phyloP scores from a whole-genome alignment of 805 yeast genomes.

The Scheffersomyces stipitis region DNA sequence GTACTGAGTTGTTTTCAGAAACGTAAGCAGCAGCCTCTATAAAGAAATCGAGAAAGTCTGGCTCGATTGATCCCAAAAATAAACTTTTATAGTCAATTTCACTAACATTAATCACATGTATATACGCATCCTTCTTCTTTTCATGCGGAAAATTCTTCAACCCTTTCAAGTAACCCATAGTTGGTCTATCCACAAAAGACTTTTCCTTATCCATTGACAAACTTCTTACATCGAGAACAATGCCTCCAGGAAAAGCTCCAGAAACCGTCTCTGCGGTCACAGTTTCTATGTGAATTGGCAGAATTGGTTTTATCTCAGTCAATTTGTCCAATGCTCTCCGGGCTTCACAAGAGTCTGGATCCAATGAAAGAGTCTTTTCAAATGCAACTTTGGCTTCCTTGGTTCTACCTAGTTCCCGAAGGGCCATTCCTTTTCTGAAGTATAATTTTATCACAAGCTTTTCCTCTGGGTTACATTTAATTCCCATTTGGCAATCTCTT shows the following conservation, averaged over 20 bases:
- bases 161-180: slow-evolving; percentile 25
- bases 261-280: slow-evolving; percentile 20
- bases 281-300: slow-evolving; percentile 34
- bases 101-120: slow-evolving; percentile 33
- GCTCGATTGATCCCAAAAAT: slow-evolving; percentile 45
- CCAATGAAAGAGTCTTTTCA: slow-evolving; percentile 38
- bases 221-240: background rate
- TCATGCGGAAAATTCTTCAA: slow-evolving; percentile 26
- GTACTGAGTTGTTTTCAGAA: slow-evolving; percentile 7
- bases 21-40: slow-evolving; percentile 39
- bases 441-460: slow-evolving; percentile 46
- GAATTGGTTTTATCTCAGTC: slow-evolving; percentile 1
- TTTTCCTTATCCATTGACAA: background rate
- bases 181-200: slow-evolving; percentile 17
- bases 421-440: slow-evolving; percentile 51
- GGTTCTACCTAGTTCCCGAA: slow-evolving; percentile 23
- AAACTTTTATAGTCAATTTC: slow-evolving; percentile 22
- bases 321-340: slow-evolving; percentile 26
- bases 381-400: slow-evolving; percentile 28
- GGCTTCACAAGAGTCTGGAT: slow-evolving; percentile 41
- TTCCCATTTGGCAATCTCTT: slow-evolving; percentile 50
- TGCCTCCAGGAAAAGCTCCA: background rate
- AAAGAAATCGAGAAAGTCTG: slow-evolving; percentile 47
- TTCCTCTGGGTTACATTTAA: slow-evolving; percentile 26
- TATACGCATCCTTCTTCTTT: slow-evolving; percentile 30